These are phyloP conservation scores for Baffinella frigidus DNA, from an alignment of 208 protist species.

Conservation along the genomic window DNA sequence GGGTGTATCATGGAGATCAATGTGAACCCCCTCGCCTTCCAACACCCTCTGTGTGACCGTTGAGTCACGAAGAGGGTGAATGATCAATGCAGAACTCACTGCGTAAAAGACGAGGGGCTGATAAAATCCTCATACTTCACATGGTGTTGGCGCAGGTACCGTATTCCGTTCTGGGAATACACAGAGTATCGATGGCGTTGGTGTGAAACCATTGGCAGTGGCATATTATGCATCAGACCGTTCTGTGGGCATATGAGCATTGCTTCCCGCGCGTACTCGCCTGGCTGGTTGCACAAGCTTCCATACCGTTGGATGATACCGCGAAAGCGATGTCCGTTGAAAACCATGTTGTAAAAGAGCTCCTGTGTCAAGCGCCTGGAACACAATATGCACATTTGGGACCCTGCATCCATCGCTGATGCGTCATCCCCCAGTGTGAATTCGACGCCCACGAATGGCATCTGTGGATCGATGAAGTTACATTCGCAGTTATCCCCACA, in stretches of 20 bases:
- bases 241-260: neutral
- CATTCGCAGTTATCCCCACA: neutral
- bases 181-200: constrained; percentile 16
- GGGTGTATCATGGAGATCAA: neutral
- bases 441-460: constrained; percentile 12
- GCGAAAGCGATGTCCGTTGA: neutral
- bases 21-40: neutral
- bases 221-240: neutral
- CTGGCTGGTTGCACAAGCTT: neutral
- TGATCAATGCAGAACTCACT: neutral
- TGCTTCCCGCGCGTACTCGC: constrained; percentile 7
- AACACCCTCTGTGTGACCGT: too few relatives aligned
- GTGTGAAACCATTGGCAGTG: neutral
- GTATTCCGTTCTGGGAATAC: neutral
- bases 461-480: constrained; percentile 3
- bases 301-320: neutral
- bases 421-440: neutral
- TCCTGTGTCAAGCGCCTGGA: neutral
- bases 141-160: neutral
- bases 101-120: neutral
- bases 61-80: neutral
- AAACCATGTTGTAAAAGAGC: constrained; percentile 38
- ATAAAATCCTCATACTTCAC: constrained; percentile 18
- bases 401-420: neutral
- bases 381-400: constrained; percentile 1